Evolutionary conservation across 176 grass and related monocot species (phyloP).

Genomic region (Bolboschoenus planiculmis): DNA sequence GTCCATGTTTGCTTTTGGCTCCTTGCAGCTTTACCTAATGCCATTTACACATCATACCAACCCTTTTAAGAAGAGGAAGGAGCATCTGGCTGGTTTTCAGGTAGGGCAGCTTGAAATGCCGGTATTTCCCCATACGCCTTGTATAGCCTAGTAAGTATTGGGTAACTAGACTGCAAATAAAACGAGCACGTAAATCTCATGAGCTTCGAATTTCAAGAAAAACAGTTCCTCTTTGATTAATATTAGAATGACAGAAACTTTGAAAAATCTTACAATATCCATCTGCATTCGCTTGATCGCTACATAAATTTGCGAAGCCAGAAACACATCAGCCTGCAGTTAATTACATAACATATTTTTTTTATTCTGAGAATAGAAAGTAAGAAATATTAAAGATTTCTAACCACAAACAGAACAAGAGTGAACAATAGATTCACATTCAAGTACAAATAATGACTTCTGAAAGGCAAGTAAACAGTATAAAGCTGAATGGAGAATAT

Average conservation of each 20-base stretch:
- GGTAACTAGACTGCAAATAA: constrained; percentile 44
- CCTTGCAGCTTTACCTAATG: not conserved
- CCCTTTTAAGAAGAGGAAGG: constrained; percentile 36
- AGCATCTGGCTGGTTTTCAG: constrained; percentile 63
- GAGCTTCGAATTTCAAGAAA: not conserved
- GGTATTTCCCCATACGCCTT: constrained; percentile 52
- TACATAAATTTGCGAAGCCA: constrained; percentile 61
- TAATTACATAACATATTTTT: not conserved
- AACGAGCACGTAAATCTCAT: not conserved
- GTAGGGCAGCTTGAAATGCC: constrained; percentile 67
- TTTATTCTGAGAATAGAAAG: constrained; percentile 6
- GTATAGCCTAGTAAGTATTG: constrained; percentile 45
- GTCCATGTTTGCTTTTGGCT: not conserved
- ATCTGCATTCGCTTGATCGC: constrained; percentile 37
- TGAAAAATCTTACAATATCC: constrained; percentile 44
- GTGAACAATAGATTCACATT: not conserved
- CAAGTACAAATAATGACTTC: not conserved
- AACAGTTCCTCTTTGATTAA: not conserved
- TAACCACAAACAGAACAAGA: not conserved
- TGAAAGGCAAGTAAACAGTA: not conserved
- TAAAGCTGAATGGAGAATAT: not conserved
- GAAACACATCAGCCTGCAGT: constrained; percentile 74
- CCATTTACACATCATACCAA: not conserved
- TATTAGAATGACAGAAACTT: not conserved
- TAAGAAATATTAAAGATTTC: not conserved